phyloP scores from a whole-genome alignment of 306 rosid genomes.

The Quercus rubra region DNA sequence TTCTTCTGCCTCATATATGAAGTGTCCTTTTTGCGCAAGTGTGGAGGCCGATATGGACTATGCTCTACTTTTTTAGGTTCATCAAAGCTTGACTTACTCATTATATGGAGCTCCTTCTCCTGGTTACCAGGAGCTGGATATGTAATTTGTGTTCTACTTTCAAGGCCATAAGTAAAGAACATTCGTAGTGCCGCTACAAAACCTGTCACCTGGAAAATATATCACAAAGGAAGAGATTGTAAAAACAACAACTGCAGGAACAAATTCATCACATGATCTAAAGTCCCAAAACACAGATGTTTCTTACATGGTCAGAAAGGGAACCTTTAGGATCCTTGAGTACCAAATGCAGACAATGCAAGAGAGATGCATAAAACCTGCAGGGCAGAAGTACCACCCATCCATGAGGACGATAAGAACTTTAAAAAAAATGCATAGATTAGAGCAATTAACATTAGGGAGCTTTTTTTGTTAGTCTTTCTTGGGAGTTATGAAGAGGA shows the following conservation, averaged over 20 bases:
- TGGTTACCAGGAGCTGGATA: conserved; percentile 29
- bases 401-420: conserved; percentile 17
- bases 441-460: neutral
- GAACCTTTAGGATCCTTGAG: conserved; percentile 61
- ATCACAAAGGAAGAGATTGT: conserved; percentile 14
- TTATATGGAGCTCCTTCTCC: conserved; percentile 34
- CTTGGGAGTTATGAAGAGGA: conserved; percentile 1
- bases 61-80: conserved; percentile 38
- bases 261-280: conserved; percentile 3
- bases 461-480: conserved; percentile 11
- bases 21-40: conserved; percentile 67
- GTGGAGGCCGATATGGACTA: conserved; percentile 84
- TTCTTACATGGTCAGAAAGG: conserved; percentile 85
- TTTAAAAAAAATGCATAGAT: neutral
- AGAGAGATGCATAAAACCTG: conserved; percentile 82
- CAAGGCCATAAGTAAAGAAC: conserved; percentile 73
- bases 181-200: conserved; percentile 70
- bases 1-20: conserved; percentile 42
- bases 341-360: conserved; percentile 73
- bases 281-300: conserved; percentile 4
- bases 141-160: conserved; percentile 36
- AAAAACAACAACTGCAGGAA: conserved; percentile 10
- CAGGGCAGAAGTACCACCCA: conserved; percentile 28
- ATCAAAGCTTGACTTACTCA: conserved; percentile 33
- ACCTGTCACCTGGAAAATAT: conserved; percentile 60